Conservation (phyloP, 179 eudicot species). For the Kewa caespitosa region DNA sequence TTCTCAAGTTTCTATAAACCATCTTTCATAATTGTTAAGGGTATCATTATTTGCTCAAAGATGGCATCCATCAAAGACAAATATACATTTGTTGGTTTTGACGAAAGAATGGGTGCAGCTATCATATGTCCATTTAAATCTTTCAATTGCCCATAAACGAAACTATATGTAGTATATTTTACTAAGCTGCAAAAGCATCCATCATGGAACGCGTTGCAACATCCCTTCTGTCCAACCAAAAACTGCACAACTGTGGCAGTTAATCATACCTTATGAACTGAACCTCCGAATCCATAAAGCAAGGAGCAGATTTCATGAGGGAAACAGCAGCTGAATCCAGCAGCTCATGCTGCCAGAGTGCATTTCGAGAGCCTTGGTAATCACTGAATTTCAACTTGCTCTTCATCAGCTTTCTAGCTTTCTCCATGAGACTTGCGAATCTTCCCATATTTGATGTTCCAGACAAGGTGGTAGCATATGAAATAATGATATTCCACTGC, state of each 20-base stretch:
- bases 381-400: conserved; percentile 24
- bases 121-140: no score
- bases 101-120: no score
- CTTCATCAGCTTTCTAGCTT: conserved; percentile 45
- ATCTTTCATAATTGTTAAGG: no score
- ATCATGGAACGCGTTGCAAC: no score
- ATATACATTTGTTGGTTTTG: no score
- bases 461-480: conserved; percentile 44
- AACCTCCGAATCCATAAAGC: conserved; percentile 38
- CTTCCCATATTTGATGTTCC: conserved; percentile 35
- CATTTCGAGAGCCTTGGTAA: conserved; percentile 22
- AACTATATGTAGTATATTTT: background rate
- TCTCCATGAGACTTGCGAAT: conserved; percentile 64
- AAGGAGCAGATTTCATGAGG: conserved; percentile 39
- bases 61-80: no score
- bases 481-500: conserved; percentile 71
- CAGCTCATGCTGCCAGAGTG: conserved; percentile 72
- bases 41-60: no score
- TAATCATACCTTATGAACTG: conserved; percentile 60
- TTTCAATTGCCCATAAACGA: no score
- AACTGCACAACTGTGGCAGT: conserved; percentile 3
- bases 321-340: conserved; percentile 68
- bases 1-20: no score
- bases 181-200: background rate
- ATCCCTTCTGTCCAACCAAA: no score